These are phyloP conservation scores for sunflower (Helianthus annuus) DNA, from an alignment of 129 eudicot species.

Conservation along the genomic window DNA sequence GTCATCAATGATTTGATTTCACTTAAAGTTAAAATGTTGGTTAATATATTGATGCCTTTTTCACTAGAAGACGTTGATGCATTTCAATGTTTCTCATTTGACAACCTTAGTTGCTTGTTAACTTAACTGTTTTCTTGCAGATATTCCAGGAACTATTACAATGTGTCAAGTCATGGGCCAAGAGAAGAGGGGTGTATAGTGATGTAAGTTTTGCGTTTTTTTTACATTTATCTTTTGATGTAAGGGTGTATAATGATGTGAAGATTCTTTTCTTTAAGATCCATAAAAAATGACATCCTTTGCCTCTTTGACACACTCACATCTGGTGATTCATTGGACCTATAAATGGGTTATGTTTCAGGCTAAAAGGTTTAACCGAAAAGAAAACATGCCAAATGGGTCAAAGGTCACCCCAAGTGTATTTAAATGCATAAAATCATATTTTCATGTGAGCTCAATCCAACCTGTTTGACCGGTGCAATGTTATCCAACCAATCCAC, in stretches of 20 bases:
- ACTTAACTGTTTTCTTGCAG: slow-evolving; percentile 33
- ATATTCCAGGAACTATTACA: slow-evolving; percentile 47
- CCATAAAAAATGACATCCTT: background rate
- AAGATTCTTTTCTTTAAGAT: slow-evolving; percentile 9
- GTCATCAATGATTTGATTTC: slow-evolving; percentile 11
- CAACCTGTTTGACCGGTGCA: background rate
- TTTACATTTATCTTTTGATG: background rate
- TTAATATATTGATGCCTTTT: background rate
- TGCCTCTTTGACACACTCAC: background rate
- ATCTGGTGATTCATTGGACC: too few relatives aligned
- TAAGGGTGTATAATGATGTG: slow-evolving; percentile 69
- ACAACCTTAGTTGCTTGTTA: slow-evolving; percentile 11
- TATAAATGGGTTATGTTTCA: background rate
- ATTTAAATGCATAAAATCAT: background rate
- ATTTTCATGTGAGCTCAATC: background rate
- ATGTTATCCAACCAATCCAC: background rate
- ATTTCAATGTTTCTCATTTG: background rate
- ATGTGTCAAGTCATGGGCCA: slow-evolving; percentile 66
- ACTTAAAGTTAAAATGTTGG: background rate
- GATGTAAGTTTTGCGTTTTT: slow-evolving; percentile 45
- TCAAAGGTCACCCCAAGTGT: background rate
- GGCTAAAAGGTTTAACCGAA: background rate
- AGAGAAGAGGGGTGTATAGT: slow-evolving; percentile 69
- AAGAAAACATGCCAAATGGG: background rate
- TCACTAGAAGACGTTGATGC: slow-evolving; percentile 15